phyloP scores from a whole-genome alignment of 2,329 filamentous ascomycete species.

The Cryphonectria nitschkei region DNA sequence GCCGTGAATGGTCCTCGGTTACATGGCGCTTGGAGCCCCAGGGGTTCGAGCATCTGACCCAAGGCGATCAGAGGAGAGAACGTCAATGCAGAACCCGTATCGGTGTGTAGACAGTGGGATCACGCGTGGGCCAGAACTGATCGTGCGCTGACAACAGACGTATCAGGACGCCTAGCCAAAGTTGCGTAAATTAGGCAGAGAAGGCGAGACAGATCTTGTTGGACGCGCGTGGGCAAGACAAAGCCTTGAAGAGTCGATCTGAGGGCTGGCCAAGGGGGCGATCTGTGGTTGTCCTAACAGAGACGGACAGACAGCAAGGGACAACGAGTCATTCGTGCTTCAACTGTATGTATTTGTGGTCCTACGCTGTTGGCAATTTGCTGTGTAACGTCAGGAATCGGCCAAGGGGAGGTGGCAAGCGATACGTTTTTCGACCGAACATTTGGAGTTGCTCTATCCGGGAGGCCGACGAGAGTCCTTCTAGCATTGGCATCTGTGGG shows the following conservation, averaged over 20 bases:
- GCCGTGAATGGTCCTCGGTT: background rate
- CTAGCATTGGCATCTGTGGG: background rate
- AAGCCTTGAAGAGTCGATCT: background rate
- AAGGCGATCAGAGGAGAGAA: background rate
- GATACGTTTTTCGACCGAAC: background rate
- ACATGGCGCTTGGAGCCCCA: background rate
- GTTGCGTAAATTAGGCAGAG: background rate
- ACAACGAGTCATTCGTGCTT: background rate
- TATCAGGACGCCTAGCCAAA: background rate
- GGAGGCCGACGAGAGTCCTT: background rate
- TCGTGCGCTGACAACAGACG: slow-evolving; percentile 10
- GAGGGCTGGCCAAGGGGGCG: background rate
- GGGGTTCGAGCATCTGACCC: slow-evolving; percentile 2
- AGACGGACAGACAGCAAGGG: background rate
- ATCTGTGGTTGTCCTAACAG: background rate
- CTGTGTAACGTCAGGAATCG: background rate
- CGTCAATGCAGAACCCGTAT: background rate
- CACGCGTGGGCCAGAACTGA: background rate
- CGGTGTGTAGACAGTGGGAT: background rate
- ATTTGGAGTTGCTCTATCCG: background rate
- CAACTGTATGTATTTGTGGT: background rate
- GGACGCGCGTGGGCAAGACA: background rate
- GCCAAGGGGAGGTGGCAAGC: background rate
- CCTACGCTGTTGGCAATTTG: background rate
- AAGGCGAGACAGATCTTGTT: background rate